Evolutionary conservation across 805 yeast genomes (phyloP), one percentile per base, ranked within the genome.

Genomic region (Candida easanensis): DNA sequence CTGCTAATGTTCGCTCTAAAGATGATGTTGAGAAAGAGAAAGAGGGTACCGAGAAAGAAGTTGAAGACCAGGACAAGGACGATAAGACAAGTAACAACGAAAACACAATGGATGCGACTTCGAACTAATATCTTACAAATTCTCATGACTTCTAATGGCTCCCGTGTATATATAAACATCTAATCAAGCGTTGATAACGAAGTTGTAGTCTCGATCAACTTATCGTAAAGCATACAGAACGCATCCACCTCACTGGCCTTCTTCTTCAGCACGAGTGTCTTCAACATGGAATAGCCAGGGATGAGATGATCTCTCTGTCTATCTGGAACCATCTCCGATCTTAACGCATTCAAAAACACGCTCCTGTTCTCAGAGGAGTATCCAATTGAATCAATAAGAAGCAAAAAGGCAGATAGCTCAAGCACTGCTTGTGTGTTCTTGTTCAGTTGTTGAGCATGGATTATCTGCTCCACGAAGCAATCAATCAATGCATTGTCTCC

Each of bases 371-470:
- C 41, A 31, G 42, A 6, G 5, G 46, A 34, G 27, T 36, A 48
- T 2, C 46, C 50, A 23, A 56, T 46, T 25, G 33, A 46, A 7
- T 42, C 42, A 2, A 39, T 23, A 5, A 43, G 40, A 0, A 57
- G 16, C n/a, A 57, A 32, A 23, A 49, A 55, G 1, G 53, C 48
- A 5, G 58, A 42, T 2, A 53, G 35, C 20, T 58, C 63, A 6
- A 56, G 19, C 9, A 52, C 23, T 3, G 39, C 11, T 23, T 48
- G 51, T 4, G 45, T 19, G 17, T 38, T 42, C 35, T 57, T 56
- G 4, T 48, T 46, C 19, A 50, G 30, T 2, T 35, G 31, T 10
- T 51, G 58, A 1, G 54, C 33, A 2, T 41, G 33, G 3, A 27
- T 23, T 8, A 58, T 48, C 35, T 56, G 54, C 3, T 46, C 44